A percentile compares a stretch with the other conserved stretches of the same genome.
phyloP scores from a whole-genome alignment of 352 stramenopile species.

The Phytophthora rubi region DNA sequence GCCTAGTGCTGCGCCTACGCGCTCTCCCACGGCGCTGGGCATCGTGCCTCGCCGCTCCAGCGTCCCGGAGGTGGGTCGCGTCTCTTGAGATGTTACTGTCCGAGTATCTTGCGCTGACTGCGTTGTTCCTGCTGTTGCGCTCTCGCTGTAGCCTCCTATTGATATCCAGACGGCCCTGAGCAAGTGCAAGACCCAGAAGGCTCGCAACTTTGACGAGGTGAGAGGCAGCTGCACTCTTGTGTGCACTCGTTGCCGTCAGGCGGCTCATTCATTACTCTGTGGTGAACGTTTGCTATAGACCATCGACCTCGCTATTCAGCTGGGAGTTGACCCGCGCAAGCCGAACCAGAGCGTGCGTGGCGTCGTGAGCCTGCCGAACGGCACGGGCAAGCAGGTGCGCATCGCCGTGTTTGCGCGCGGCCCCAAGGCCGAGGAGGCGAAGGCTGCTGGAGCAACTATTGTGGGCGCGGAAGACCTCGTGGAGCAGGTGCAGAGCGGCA shows the following conservation, averaged over 20 bases:
- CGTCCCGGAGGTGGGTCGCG: constrained; percentile 51
- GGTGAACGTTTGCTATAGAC: constrained; percentile 46
- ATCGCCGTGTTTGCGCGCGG: constrained; percentile 93
- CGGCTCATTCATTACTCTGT: constrained; percentile 12
- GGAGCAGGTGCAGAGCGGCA: constrained; percentile 88
- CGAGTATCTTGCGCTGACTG: constrained; percentile 9
- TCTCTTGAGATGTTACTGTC: background rate
- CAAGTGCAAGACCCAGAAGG: constrained; percentile 62
- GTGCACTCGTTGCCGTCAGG: background rate
- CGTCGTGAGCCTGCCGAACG: constrained; percentile 86
- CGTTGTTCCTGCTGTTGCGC: constrained; percentile 7
- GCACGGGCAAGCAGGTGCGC: constrained; percentile 86
- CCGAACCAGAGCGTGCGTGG: constrained; percentile 90
- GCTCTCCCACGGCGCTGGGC: constrained; percentile 71
- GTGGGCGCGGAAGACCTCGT: constrained; percentile 93
- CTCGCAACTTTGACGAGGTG: constrained; percentile 89
- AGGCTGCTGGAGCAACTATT: constrained; percentile 87
- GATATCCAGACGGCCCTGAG: constrained; percentile 66
- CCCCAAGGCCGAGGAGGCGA: constrained; percentile 89
- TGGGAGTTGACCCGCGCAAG: constrained; percentile 88
- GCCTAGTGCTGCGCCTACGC: constrained; percentile 27
- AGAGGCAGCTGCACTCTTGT: background rate
- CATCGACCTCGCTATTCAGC: constrained; percentile 83
- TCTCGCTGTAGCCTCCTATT: constrained; percentile 46
- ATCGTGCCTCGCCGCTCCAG: constrained; percentile 66